Evolutionary conservation across 768 basidiomycete genomes (phyloP).

Genomic region (Nidularia pulvinata): DNA sequence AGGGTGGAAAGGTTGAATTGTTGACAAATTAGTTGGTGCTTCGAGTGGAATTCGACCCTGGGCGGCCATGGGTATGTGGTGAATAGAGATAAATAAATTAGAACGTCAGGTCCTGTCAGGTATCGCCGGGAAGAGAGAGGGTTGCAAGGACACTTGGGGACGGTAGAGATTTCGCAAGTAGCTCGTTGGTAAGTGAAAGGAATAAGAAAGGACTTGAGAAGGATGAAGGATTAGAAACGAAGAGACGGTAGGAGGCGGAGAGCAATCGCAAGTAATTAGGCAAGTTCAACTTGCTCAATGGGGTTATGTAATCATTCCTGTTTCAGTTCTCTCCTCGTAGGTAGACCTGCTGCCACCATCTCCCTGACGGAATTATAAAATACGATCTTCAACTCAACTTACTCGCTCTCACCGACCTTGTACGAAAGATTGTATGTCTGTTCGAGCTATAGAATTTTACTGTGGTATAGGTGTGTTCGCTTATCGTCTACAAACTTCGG

Average conservation of each 20-base stretch:
- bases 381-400: no score
- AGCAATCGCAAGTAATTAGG: background rate
- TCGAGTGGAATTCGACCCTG: conserved; percentile 7
- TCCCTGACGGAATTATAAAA: no score
- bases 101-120: background rate
- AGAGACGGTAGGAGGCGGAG: background rate
- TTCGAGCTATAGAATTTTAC: conserved; percentile 66
- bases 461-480: conserved; percentile 66
- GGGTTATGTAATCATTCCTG: background rate
- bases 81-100: background rate
- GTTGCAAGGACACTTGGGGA: no score
- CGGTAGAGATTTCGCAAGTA: no score
- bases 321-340: no score
- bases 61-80: conserved; percentile 4
- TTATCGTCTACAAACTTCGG: no score
- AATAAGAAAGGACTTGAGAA: background rate
- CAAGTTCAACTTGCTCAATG: background rate
- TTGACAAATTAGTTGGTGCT: conserved; percentile 6
- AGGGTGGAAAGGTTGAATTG: conserved; percentile 5
- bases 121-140: no score
- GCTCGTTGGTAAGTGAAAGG: background rate
- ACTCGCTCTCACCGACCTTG: no score
- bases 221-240: background rate
- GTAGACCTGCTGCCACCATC: no score
- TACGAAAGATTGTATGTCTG: no score